These are phyloP conservation scores for Salvia hispanica DNA, from an alignment of 257 asterid species.

Conservation along the genomic window DNA sequence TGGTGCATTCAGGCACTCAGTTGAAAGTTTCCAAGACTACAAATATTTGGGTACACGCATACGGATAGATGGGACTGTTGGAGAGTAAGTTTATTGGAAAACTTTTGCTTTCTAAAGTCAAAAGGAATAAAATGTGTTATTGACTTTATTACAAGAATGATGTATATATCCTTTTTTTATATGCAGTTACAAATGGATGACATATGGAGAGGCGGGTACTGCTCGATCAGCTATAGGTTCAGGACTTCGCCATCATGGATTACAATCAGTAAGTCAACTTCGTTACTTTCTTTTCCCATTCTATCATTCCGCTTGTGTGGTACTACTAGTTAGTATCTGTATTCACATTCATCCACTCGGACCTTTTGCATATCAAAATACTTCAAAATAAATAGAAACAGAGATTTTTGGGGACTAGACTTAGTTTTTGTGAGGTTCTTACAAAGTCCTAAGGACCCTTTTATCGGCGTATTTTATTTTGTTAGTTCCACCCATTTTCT, in stretches of 20 bases:
- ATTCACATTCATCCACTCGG: background rate
- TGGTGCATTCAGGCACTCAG: conserved; percentile 65
- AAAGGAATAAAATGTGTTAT: conserved; percentile 12
- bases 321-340: conserved; percentile 12
- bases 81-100: conserved; percentile 71
- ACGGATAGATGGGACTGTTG: conserved; percentile 87
- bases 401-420: conserved; percentile 1
- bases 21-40: conserved; percentile 71
- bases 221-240: conserved; percentile 93
- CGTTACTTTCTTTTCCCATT: background rate
- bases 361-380: conserved; percentile 9
- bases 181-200: conserved; percentile 94
- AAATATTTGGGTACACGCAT: conserved; percentile 92
- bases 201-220: conserved; percentile 87
- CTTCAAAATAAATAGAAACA: background rate
- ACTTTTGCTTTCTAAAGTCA: conserved; percentile 20
- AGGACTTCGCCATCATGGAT: conserved; percentile 70
- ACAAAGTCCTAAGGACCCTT: background rate
- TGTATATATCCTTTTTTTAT: conserved; percentile 2
- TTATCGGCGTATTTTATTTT: conserved; percentile 7
- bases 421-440: conserved; percentile 3
- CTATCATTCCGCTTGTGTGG: background rate
- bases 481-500: conserved; percentile 13
- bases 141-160: background rate
- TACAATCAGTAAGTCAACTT: conserved; percentile 57